A percentile compares a stretch with the other conserved stretches of the same genome.
Conservation (phyloP, 768 basidiomycete species). For the Mycena belliarum region DNA sequence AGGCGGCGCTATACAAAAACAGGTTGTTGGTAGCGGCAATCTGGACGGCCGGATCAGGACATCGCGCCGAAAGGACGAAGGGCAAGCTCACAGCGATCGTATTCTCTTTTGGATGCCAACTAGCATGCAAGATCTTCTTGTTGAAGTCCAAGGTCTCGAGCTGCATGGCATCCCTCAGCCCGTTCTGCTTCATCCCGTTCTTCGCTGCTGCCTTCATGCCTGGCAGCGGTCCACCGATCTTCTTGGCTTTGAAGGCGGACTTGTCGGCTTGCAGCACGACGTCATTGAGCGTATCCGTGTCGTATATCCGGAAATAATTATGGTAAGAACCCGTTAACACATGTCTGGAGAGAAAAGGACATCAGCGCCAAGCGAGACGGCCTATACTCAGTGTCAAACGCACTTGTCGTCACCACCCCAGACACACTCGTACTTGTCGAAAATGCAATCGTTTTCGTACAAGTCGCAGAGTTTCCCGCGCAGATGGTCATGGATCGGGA, state of each 20-base stretch:
- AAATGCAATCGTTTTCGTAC: conserved; percentile 99
- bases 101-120: conserved; percentile 98
- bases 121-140: conserved; percentile 95
- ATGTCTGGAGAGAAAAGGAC: conserved; percentile 55
- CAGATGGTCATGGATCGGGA: conserved; percentile 97
- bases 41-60: conserved; percentile 37
- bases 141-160: conserved; percentile 87
- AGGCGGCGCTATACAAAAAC: conserved; percentile 80
- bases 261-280: conserved; percentile 98
- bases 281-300: conserved; percentile 83
- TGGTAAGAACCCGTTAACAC: conserved; percentile 99
- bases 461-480: conserved; percentile 96
- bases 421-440: conserved; percentile 99
- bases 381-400: conserved; percentile 43
- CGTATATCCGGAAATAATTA: conserved; percentile 99
- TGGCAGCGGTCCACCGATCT: conserved; percentile 86
- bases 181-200: conserved; percentile 75
- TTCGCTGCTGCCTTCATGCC: conserved; percentile 67
- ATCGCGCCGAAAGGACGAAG: background rate
- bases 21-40: conserved; percentile 98
- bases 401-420: conserved; percentile 96
- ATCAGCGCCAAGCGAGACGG: conserved; percentile 24
- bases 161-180: conserved; percentile 84
- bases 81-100: conserved; percentile 85
- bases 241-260: conserved; percentile 99